Base-by-base conservation (phyloP, 208 protist species). In the Porcisia hertigi region DNA sequence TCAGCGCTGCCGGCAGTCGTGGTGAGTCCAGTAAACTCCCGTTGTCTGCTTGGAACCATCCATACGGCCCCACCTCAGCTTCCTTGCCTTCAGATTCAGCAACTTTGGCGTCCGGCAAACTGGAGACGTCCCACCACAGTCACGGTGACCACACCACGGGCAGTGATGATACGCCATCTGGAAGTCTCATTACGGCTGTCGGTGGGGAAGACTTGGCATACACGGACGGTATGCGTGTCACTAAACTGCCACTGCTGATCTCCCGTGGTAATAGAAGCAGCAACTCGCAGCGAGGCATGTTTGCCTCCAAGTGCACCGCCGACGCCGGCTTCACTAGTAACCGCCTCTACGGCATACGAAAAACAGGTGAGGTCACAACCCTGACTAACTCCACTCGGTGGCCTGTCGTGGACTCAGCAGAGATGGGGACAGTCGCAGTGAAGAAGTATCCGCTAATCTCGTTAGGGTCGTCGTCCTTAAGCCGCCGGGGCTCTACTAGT, bases 191-290 rank as follows among this genome's bases (percentile, higher is more conserved):
- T 9, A 49, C 7, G 67, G 34, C 3, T 7, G 12, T 18, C 34
- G 53, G 6, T 5, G 53, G 25, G 14, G 52, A 12, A 6, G 67
- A 16, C 30, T 43, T 72, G 16, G 20, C 36, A 49, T 49, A 72
- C 47, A 20, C 14, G 11, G 34, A 53, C 52, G 69, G 60, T 30
- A 47, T 8, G 34, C 72, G 63, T 67, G 18, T 41, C 9, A 81
- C 77, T 45, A 47, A 41, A 41, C 54, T 77, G 43, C 62, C 75
- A 52, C 30, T 75, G 58, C 79, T 82, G 9, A 73, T 80, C 43
- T 87, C 83, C 63, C 76, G 76, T 0, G 52, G 66, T 12, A 72
- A 67, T 30, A 16, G 55, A 0, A 43, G 41, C 41, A 47, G 11
- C 36, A 45, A 18, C 12, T 8, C 55, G 30, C 65, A 55, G 25